Conservation (phyloP, 192 early-diverging fungal species). For the Diversispora epigaea region DNA sequence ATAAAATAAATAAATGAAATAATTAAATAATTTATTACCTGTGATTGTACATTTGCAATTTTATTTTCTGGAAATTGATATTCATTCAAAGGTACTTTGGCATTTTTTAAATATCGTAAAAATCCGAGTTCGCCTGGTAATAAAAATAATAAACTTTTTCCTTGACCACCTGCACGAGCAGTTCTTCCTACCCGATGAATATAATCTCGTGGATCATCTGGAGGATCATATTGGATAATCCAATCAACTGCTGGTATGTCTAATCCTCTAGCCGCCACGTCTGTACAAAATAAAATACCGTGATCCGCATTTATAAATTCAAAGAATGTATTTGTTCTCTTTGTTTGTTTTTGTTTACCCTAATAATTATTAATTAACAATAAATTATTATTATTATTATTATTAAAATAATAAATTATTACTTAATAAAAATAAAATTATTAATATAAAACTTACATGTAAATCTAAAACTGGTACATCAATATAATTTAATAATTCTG, state of each 20-base stretch:
- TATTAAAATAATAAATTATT: neutral
- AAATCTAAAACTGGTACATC: constrained; percentile 97
- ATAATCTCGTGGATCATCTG: constrained; percentile 98
- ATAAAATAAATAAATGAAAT: no score
- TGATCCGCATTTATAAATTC: constrained; percentile 95
- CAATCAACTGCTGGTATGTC: constrained; percentile 98
- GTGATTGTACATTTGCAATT: constrained; percentile 95
- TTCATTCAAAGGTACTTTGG: constrained; percentile 98
- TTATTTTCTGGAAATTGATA: constrained; percentile 95
- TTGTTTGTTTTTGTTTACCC: constrained; percentile 97
- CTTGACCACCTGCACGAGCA: constrained; percentile 85
- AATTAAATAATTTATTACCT: constrained; percentile 36
- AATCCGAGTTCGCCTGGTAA: constrained; percentile 93
- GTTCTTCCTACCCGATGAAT: constrained; percentile 96
- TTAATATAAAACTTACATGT: constrained; percentile 63
- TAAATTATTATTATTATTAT: neutral
- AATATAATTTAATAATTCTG: constrained; percentile 98
- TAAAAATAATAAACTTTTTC: constrained; percentile 93
- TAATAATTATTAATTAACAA: constrained; percentile 19
- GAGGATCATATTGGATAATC: constrained; percentile 99
- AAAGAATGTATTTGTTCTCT: constrained; percentile 98
- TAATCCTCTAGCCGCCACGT: constrained; percentile 96
- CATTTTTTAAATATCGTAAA: constrained; percentile 95
- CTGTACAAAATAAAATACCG: constrained; percentile 94
- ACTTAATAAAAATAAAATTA: neutral